These are phyloP conservation scores for Geotrichum australiense DNA, from an alignment of 1,139 yeast species.

Conservation along the genomic window DNA sequence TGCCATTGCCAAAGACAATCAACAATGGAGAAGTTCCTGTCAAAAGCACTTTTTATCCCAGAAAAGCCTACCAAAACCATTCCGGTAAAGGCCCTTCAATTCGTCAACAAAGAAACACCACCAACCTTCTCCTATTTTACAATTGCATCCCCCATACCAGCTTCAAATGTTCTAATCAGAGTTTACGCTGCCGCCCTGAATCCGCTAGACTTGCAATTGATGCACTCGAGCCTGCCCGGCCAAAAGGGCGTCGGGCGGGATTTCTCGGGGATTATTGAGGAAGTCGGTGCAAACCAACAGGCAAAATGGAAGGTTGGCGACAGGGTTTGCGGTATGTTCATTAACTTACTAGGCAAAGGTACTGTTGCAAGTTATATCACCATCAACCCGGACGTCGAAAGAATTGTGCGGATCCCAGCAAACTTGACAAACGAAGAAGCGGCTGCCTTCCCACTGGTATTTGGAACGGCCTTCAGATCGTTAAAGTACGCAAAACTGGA, in stretches of 20 bases:
- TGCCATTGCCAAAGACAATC: conserved; percentile 23
- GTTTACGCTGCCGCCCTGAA: conserved; percentile 55
- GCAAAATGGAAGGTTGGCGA: conserved; percentile 50
- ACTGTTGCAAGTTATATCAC: conserved; percentile 47
- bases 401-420: conserved; percentile 43
- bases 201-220: conserved; percentile 57
- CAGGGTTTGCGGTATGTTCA: conserved; percentile 51
- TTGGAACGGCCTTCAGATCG: conserved; percentile 50
- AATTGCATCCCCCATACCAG: conserved; percentile 38
- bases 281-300: conserved; percentile 45
- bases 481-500: conserved; percentile 34
- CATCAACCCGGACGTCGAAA: conserved; percentile 35
- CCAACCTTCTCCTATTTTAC: conserved; percentile 36
- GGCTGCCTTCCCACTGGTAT: conserved; percentile 50
- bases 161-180: conserved; percentile 49
- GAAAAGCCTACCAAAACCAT: conserved; percentile 13
- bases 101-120: conserved; percentile 21
- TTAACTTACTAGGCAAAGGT: conserved; percentile 42
- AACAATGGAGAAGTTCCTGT: conserved; percentile 13
- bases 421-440: conserved; percentile 48
- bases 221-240: conserved; percentile 34
- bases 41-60: conserved; percentile 17
- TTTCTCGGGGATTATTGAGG: conserved; percentile 55
- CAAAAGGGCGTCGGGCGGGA: conserved; percentile 63
- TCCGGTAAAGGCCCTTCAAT: conserved; percentile 25